Evolutionary conservation across 148 eudicot species (phyloP), one percentile per base, ranked within the genome.

Genomic region (Rhododendron vialii): DNA sequence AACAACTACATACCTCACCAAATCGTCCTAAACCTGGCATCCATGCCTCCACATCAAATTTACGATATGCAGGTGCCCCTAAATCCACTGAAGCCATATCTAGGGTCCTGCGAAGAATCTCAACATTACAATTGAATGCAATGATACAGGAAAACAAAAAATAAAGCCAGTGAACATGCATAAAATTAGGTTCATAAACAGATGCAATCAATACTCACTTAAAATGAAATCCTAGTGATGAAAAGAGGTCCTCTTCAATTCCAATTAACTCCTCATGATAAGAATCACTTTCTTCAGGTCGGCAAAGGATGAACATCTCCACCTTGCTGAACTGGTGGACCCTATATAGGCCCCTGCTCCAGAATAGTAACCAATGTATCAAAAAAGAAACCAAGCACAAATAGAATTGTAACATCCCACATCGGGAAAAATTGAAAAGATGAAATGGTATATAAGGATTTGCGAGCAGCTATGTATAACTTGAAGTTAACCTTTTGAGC

Each of bases 31-130:
- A 89, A 15, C 99, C 99, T 5, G 99, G 99, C 99, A 96, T 96
- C 99, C 99, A 96, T 59, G 99, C 98, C 89, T 96, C 99, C 82
- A 96, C 92, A 69, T 96, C 99, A 87, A 88, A 96, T 92, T 96
- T 96, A 74, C 99, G 96, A 81, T 88, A 94, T 36, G 99, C 99
- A 28, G 99, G 99, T 81, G 99, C 99, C 81, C 98, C 99, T 69
- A 96, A 90, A 90, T 96, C 99, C 87, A 89, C 87, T 28, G 98
- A 90, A 84, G 99, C 95, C 99, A 96, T 96, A 86, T 96, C 98
- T 91, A 96, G 35, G 26, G 94, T 96, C 92, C 99, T 96, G 96
- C 80, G 79, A 85, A 76, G 74, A 86, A 59, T 80, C 24, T 57
- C 50, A 76, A 81, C 5, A 9, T 74, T 76, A 33, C 51, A 43